These are phyloP conservation scores for Stentor coeruleus DNA, from an alignment of 73 alveolate genomes.

Conservation along the genomic window DNA sequence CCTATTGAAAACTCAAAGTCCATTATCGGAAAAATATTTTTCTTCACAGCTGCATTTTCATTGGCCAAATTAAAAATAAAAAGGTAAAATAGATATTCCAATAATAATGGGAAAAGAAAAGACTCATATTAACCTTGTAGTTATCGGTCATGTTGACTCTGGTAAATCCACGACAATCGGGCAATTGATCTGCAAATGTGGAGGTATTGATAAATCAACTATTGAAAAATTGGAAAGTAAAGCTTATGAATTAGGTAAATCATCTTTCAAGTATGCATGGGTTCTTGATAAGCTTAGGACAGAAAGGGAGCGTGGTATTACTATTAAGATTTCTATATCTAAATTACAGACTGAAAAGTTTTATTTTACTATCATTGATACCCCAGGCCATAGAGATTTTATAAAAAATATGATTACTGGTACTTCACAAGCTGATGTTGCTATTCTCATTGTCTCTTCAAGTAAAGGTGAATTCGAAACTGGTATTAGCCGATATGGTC, in stretches of 20 bases:
- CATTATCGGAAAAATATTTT: too few relatives aligned
- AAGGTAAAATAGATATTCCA: too few relatives aligned
- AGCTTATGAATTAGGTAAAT: constrained; percentile 91
- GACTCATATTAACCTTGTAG: constrained; percentile 85
- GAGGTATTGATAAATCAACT: constrained; percentile 93
- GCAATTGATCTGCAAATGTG: constrained; percentile 72
- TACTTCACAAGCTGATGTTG: constrained; percentile 99
- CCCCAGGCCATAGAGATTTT: constrained; percentile 99
- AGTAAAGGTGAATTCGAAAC: constrained; percentile 99
- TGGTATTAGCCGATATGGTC: constrained; percentile 98
- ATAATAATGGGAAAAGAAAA: constrained; percentile 67
- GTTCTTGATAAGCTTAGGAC: constrained; percentile 94
- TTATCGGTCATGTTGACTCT: constrained; percentile 98
- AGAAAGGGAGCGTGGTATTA: constrained; percentile 72
- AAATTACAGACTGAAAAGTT: constrained; percentile 83
- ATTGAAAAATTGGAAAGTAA: constrained; percentile 91
- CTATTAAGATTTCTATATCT: constrained; percentile 99
- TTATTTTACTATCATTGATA: constrained; percentile 61
- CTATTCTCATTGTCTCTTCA: constrained; percentile 83
- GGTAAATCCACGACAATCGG: constrained; percentile 98
- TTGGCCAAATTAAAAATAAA: too few relatives aligned
- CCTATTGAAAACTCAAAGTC: too few relatives aligned
- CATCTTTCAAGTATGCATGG: constrained; percentile 96
- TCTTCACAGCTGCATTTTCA: too few relatives aligned
- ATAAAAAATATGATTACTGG: constrained; percentile 99